Evolutionary conservation across 495 filamentous ascomycete species (phyloP).

Genomic region (Astrocystis sublimbata): DNA sequence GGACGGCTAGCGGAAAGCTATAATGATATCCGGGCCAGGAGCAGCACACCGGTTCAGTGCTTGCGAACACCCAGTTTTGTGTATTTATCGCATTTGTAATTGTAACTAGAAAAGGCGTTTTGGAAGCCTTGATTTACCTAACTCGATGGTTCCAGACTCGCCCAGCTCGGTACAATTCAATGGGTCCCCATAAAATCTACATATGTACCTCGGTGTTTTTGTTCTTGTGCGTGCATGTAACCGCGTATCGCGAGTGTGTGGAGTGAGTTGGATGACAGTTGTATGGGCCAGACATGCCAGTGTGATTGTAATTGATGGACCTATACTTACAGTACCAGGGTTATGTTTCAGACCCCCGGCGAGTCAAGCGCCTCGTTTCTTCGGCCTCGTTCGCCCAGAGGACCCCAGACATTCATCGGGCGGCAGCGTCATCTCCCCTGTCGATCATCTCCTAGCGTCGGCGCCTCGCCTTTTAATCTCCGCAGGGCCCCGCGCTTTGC

Average conservation of each 20-base stretch:
- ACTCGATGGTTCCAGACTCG: not conserved
- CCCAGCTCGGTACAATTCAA: not conserved
- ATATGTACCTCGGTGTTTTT: not conserved
- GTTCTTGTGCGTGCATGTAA: not conserved
- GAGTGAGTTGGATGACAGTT: too few species aligned
- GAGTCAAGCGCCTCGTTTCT: not conserved
- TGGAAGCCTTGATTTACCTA: not conserved
- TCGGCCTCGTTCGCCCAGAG: constrained; percentile 1
- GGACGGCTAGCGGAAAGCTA: not conserved
- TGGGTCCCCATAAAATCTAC: not conserved
- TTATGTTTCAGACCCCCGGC: constrained; percentile 11
- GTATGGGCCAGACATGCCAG: too few species aligned
- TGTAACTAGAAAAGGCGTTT: constrained; percentile 11
- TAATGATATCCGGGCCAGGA: constrained; percentile 15
- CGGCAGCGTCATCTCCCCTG: constrained; percentile 4
- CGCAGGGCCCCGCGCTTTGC: not conserved
- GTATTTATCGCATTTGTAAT: constrained; percentile 18
- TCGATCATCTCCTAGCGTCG: constrained; percentile 8
- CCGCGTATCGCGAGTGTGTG: too few species aligned
- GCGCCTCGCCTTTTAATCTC: constrained; percentile 9
- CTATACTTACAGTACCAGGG: not conserved
- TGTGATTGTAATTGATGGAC: not conserved
- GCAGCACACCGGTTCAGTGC: not conserved
- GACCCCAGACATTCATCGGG: too few species aligned
- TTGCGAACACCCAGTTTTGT: constrained; percentile 11